These are phyloP conservation scores for Lepiota subincarnata DNA, from an alignment of 768 basidiomycete species.

Conservation along the genomic window DNA sequence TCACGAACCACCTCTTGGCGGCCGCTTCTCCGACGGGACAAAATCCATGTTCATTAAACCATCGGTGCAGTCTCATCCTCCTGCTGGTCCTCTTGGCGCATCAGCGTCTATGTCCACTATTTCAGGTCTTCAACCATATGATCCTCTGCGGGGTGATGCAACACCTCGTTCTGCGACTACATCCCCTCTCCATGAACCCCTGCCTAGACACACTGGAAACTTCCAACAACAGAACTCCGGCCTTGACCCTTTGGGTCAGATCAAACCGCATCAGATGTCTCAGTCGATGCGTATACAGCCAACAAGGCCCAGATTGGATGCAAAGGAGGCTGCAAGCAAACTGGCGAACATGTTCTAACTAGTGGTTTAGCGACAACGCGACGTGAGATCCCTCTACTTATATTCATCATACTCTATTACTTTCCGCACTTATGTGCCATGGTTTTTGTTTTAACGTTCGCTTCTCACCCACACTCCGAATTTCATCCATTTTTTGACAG, in stretches of 20 bases:
- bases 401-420: neutral
- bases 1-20: constrained; percentile 53
- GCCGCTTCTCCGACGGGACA: constrained; percentile 68
- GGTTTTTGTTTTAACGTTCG: too few relatives aligned
- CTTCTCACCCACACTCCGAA: too few relatives aligned
- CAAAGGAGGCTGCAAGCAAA: constrained; percentile 83
- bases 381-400: neutral
- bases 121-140: constrained; percentile 21
- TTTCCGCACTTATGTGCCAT: too few relatives aligned
- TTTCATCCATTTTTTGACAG: too few relatives aligned
- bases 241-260: constrained; percentile 63
- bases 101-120: constrained; percentile 32
- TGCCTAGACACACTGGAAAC: constrained; percentile 18
- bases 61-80: constrained; percentile 32
- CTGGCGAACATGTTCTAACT: constrained; percentile 81
- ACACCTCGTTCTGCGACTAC: constrained; percentile 24
- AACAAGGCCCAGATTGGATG: constrained; percentile 71
- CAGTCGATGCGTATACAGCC: constrained; percentile 71
- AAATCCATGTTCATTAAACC: constrained; percentile 77
- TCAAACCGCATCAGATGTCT: constrained; percentile 61
- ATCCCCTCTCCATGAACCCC: constrained; percentile 26
- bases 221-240: constrained; percentile 23
- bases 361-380: neutral
- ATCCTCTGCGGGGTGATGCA: constrained; percentile 35
- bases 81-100: constrained; percentile 28